These are phyloP conservation scores for Phytopythium aichiense DNA, from an alignment of 352 stramenopile genomes.

Conservation along the genomic window DNA sequence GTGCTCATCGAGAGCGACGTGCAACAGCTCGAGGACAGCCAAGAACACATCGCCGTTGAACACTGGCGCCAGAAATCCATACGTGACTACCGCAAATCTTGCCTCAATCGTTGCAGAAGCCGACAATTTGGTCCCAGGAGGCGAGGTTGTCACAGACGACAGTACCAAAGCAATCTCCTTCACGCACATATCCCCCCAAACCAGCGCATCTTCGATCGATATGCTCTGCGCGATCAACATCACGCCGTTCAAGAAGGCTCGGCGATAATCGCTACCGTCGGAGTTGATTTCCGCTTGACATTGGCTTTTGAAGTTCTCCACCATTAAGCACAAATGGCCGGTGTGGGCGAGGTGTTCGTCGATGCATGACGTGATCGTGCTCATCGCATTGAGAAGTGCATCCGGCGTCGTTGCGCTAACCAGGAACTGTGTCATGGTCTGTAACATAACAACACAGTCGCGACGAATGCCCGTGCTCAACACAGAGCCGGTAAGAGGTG, in stretches of 20 bases:
- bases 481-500: not conserved
- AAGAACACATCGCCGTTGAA: conserved; percentile 68
- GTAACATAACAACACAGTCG: not conserved
- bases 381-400: not conserved
- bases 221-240: conserved; percentile 25
- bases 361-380: not conserved
- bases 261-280: not conserved
- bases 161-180: conserved; percentile 51
- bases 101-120: conserved; percentile 7
- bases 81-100: conserved; percentile 50
- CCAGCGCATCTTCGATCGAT: conserved; percentile 17
- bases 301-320: not conserved
- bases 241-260: conserved; percentile 4
- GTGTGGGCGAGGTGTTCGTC: not conserved
- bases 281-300: not conserved
- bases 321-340: not conserved
- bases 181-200: conserved; percentile 57
- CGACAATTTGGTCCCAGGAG: not conserved
- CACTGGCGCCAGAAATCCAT: conserved; percentile 33
- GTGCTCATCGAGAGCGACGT: conserved; percentile 37
- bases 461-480: not conserved
- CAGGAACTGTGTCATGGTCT: not conserved
- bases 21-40: conserved; percentile 48
- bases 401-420: not conserved
- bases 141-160: conserved; percentile 11